Percentiles rank a stretch among this genome's conserved stretches.
Conservation (phyloP, 257 asterid genomes). For the Penstemon eatonii region DNA sequence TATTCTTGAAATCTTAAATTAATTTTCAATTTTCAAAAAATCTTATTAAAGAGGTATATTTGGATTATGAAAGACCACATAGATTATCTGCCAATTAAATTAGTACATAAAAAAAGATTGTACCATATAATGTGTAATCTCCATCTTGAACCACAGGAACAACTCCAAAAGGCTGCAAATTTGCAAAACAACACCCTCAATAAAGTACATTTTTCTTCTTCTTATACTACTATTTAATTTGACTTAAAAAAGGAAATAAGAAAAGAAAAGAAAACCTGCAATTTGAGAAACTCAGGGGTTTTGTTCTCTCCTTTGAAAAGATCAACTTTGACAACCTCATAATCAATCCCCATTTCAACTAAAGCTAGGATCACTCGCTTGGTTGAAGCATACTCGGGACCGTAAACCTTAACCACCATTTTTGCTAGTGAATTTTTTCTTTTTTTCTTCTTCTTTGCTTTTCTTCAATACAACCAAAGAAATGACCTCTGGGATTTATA, state of each 20-base stretch:
- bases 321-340: constrained; percentile 25
- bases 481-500: constrained; percentile 4
- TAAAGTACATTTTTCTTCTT: background rate
- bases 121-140: constrained; percentile 52
- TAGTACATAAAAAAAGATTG: background rate
- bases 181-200: background rate
- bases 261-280: constrained; percentile 26
- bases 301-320: constrained; percentile 28
- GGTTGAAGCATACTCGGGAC: constrained; percentile 24
- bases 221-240: background rate
- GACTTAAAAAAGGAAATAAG: background rate
- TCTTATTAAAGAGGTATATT: too few species aligned
- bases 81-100: background rate
- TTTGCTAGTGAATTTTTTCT: background rate
- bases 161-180: constrained; percentile 51
- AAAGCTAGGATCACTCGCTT: constrained; percentile 34
- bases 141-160: constrained; percentile 53
- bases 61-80: too few species aligned
- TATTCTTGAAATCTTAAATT: too few species aligned
- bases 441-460: background rate
- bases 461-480: background rate
- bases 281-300: constrained; percentile 23
- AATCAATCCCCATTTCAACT: constrained; percentile 31
- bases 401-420: constrained; percentile 47
- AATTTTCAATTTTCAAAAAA: too few species aligned